Evolutionary conservation across 1,139 yeast genomes (phyloP).

Genomic region (Geotrichum histeridarum): DNA sequence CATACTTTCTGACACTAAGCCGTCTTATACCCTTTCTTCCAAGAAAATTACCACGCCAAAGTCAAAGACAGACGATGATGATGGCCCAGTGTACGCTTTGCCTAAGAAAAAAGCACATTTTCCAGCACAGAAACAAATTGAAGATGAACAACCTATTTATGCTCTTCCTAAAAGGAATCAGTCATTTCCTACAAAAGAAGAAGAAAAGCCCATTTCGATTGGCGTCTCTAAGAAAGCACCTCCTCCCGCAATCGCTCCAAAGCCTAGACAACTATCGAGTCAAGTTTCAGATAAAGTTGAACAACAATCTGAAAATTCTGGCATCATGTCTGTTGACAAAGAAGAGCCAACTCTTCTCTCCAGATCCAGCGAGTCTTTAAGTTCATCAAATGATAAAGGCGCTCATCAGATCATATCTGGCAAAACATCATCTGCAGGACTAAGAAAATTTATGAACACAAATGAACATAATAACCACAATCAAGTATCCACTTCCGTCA

Average conservation of each 20-base stretch:
- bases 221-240: constrained; percentile 6
- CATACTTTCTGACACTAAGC: background rate
- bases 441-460: constrained; percentile 14
- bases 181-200: background rate
- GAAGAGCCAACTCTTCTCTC: background rate
- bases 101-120: background rate
- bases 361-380: background rate
- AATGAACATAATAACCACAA: constrained; percentile 16
- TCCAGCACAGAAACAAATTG: background rate
- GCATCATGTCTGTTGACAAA: background rate
- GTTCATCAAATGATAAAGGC: background rate
- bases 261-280: constrained; percentile 20
- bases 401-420: constrained; percentile 1
- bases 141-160: constrained; percentile 6
- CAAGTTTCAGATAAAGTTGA: background rate
- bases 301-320: background rate
- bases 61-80: background rate
- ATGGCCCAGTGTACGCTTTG: constrained; percentile 1
- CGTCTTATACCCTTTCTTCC: background rate
- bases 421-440: constrained; percentile 7
- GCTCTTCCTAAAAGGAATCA: constrained; percentile 10
- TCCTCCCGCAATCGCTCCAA: constrained; percentile 21
- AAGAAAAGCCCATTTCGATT: background rate
- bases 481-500: constrained; percentile 7
- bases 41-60: background rate